Conservation (phyloP, 1,284 basidiomycete species). For the Spongiforma sp. region DNA sequence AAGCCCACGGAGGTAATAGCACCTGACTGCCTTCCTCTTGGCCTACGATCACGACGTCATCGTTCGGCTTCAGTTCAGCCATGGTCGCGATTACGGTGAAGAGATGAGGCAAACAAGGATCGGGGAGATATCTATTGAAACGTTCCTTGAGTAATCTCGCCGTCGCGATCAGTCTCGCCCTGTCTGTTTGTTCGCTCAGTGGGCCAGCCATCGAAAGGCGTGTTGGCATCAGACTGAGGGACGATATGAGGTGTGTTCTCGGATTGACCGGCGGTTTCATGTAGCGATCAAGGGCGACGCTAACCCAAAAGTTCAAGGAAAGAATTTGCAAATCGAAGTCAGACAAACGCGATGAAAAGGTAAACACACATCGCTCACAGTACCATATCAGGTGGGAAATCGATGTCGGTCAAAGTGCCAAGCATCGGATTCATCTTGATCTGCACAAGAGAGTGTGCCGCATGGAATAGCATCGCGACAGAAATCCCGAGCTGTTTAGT, state of each 20-base stretch:
- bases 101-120: neutral
- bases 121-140: neutral
- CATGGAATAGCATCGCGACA: neutral
- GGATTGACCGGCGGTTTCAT: neutral
- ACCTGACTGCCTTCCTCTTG: too few relatives aligned
- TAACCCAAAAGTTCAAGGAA: neutral
- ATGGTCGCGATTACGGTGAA: neutral
- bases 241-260: neutral
- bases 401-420: neutral
- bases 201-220: neutral
- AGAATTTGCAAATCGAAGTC: too few relatives aligned
- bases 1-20: neutral
- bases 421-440: neutral
- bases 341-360: neutral
- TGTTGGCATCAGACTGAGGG: neutral
- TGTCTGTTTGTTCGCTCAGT: neutral
- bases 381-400: neutral
- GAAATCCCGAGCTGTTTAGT: neutral
- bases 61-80: neutral
- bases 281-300: neutral
- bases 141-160: neutral
- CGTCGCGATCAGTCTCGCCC: neutral
- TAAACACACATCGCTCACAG: neutral
- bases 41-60: neutral
- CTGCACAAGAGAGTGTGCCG: neutral